These are phyloP conservation scores for Jackrogersella minutella DNA, from an alignment of 495 filamentous ascomycete species.

Conservation along the genomic window DNA sequence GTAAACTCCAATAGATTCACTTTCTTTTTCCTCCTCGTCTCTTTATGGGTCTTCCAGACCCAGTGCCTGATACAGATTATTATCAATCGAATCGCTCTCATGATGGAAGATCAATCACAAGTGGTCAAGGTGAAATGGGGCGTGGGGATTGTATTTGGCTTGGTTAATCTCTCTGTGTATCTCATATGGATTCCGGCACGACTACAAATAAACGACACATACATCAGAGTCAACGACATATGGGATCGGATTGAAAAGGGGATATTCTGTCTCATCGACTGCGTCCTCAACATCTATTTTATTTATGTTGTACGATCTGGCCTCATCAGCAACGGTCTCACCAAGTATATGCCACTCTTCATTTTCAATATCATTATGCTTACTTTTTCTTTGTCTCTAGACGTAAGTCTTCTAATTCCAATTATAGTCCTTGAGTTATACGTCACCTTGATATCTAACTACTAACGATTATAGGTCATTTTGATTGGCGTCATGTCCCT, in stretches of 20 bases:
- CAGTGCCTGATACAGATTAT: neutral
- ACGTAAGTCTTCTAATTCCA: neutral
- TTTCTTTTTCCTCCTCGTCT: neutral
- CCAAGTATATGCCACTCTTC: neutral
- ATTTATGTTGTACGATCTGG: neutral
- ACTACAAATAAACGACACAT: neutral
- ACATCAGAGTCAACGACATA: neutral
- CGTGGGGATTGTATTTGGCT: neutral
- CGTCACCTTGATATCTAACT: neutral
- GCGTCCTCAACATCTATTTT: neutral
- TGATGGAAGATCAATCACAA: neutral
- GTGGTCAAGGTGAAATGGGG: neutral
- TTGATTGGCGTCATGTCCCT: neutral
- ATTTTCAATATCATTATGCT: neutral
- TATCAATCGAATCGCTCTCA: neutral
- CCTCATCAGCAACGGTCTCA: neutral
- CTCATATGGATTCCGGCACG: conserved; percentile 1
- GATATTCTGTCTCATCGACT: neutral
- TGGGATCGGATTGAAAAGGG: neutral
- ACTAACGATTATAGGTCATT: neutral
- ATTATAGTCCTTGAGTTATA: neutral
- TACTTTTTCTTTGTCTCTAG: neutral
- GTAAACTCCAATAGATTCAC: neutral
- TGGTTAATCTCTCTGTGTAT: neutral
- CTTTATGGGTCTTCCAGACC: neutral